Conservation (phyloP, 2,329 filamentous ascomycete species). For the Apiospora kogelbergensis region DNA sequence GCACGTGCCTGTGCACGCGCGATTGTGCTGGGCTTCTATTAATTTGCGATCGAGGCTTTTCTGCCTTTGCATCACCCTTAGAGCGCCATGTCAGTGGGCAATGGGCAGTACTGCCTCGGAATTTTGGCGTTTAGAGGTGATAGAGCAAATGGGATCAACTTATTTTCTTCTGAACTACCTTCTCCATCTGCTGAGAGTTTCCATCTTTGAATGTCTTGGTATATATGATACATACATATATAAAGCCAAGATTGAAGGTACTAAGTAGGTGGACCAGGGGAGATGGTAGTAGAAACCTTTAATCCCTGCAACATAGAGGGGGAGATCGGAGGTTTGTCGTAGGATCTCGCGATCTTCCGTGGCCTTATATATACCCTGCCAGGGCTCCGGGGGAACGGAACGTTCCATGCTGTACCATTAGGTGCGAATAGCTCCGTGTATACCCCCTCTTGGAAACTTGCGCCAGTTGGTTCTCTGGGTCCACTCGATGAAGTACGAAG, state of each 20-base stretch:
- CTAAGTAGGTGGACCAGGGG: background rate
- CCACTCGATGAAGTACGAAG: background rate
- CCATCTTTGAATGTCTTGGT: background rate
- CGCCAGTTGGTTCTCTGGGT: background rate
- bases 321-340: background rate
- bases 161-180: background rate
- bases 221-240: background rate
- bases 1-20: background rate
- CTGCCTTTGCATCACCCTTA: slow-evolving; percentile 9
- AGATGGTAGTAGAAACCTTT: no score
- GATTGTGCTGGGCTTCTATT: slow-evolving; percentile 8
- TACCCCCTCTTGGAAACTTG: background rate
- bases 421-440: background rate
- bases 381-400: background rate
- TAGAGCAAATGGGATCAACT: slow-evolving; percentile 24
- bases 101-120: slow-evolving; percentile 9
- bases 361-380: background rate
- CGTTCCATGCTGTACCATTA: background rate
- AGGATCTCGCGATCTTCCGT: background rate
- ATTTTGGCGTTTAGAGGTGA: slow-evolving; percentile 34
- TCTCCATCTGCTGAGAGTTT: background rate
- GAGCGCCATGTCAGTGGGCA: slow-evolving; percentile 14
- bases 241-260: background rate
- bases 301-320: background rate
- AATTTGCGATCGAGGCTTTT: slow-evolving; percentile 9